Conservation (phyloP, 371 early-diverging fungal genomes). For the Saksenaea oblongispora region DNA sequence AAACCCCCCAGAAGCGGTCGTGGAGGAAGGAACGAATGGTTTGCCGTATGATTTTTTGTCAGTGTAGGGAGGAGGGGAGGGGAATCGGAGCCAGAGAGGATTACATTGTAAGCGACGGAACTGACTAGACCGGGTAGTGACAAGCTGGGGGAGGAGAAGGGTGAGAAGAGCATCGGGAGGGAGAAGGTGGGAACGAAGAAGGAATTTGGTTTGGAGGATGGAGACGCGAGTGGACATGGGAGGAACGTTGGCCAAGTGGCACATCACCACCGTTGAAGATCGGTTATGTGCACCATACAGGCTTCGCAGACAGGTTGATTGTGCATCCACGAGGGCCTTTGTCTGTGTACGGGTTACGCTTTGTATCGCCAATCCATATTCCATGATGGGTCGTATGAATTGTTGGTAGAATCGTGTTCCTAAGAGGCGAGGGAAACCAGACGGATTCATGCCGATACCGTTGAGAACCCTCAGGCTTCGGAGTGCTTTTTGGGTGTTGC, state of each 20-base stretch:
- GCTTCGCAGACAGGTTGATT: not conserved
- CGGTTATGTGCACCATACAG: not conserved
- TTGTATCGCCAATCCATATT: conserved; percentile 9
- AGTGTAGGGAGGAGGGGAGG: no score
- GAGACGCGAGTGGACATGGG: not conserved
- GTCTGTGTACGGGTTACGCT: not conserved
- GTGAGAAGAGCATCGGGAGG: no score
- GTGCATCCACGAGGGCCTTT: not conserved
- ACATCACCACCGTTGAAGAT: conserved; percentile 9
- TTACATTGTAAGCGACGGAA: no score
- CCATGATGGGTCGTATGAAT: conserved; percentile 2
- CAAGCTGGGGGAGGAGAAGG: no score
- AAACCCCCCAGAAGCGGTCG: no score
- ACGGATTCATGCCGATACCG: conserved; percentile 7
- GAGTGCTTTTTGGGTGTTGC: not conserved
- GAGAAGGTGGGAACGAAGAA: no score
- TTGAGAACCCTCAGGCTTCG: conserved; percentile 3
- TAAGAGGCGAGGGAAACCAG: not conserved
- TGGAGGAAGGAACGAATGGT: no score
- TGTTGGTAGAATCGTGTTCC: not conserved
- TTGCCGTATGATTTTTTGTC: no score
- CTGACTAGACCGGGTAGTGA: no score
- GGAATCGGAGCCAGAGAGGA: no score
- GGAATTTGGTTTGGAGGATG: conserved; percentile 10
- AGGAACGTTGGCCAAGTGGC: conserved; percentile 10